Base-by-base conservation (phyloP, 2,329 filamentous ascomycete species). In the Paecilomyces sp. region DNA sequence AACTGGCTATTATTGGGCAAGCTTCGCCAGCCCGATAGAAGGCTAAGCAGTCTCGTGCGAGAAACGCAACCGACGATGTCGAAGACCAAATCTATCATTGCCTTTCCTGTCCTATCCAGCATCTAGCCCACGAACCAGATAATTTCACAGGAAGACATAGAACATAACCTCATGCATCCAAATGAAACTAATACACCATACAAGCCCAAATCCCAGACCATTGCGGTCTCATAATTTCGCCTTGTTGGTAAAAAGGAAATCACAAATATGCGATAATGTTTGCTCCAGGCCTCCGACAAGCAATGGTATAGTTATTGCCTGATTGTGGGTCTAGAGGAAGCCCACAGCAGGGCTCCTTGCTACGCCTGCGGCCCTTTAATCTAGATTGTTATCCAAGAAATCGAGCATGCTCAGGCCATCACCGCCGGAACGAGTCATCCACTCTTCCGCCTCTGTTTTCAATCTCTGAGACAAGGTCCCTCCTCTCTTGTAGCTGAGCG, bases 371-470 rank as follows among this genome's bases (percentile, higher is more conserved):
- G 7, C 6, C 8, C 31, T 33, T 33, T 5, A 22, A n/a, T 47
- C n/a, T 3, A 18, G 15, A 4, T 8, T 47, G 9, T 18, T 47
- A 47, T 18, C 41, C 18, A n/a, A 47, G n/a, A 33, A 47, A 47
- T 18, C 41, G 18, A 22, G 41, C 41, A 47, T 9, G n/a, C 12
- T 41, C 15, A 41, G 3, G 51, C 22, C 22, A 67, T 63, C 65
- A 66, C 53, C 70, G 65, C 12, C 72, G 74, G 63, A 75, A 65
- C 3, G 70, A 66, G 36, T 76, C 73, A 31, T 75, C 73, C 30
- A 90, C 83, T 2, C 77, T 75, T 1, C 85, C 85, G 13, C 86
- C 85, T 13, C 79, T 77, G 55, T 78, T 79, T 67, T 89, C 85
- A 50, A 88, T 80, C 61, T 81, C 77, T 28, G 80, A 75, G 57